These are phyloP conservation scores for Craterostigma plantagineum DNA, from an alignment of 257 asterid species.

Conservation along the genomic window DNA sequence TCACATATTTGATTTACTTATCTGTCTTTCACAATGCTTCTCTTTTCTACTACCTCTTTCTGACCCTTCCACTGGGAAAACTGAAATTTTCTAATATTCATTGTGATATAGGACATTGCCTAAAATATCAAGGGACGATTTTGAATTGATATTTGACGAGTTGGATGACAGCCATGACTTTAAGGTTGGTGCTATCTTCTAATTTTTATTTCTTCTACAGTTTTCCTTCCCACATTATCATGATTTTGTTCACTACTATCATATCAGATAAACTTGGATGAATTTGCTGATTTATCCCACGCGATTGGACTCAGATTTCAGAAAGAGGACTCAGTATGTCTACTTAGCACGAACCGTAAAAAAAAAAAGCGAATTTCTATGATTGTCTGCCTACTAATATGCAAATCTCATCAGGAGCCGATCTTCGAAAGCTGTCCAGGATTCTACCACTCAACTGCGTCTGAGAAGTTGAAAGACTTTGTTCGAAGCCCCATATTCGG, in stretches of 20 bases:
- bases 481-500: slow-evolving; percentile 52
- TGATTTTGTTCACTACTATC: slow-evolving; percentile 1
- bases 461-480: slow-evolving; percentile 51
- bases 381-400: slow-evolving; percentile 3
- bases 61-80: slow-evolving; percentile 4
- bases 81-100: too few species aligned
- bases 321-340: slow-evolving; percentile 76
- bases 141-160: slow-evolving; percentile 68
- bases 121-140: slow-evolving; percentile 80
- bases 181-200: slow-evolving; percentile 33
- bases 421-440: slow-evolving; percentile 49
- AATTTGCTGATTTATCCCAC: slow-evolving; percentile 72
- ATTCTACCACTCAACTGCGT: slow-evolving; percentile 52
- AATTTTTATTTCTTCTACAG: slow-evolving; percentile 5
- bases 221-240: slow-evolving; percentile 4
- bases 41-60: too few species aligned
- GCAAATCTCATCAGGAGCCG: slow-evolving; percentile 43
- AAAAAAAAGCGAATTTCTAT: neutral
- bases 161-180: slow-evolving; percentile 86
- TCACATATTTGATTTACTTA: slow-evolving; percentile 1
- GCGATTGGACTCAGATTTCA: slow-evolving; percentile 89
- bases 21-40: slow-evolving; percentile 3
- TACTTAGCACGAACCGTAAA: slow-evolving; percentile 11
- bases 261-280: slow-evolving; percentile 73
- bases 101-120: slow-evolving; percentile 56